Conservation (phyloP, 495 filamentous ascomycete species). For the Daldinia concentrica region DNA sequence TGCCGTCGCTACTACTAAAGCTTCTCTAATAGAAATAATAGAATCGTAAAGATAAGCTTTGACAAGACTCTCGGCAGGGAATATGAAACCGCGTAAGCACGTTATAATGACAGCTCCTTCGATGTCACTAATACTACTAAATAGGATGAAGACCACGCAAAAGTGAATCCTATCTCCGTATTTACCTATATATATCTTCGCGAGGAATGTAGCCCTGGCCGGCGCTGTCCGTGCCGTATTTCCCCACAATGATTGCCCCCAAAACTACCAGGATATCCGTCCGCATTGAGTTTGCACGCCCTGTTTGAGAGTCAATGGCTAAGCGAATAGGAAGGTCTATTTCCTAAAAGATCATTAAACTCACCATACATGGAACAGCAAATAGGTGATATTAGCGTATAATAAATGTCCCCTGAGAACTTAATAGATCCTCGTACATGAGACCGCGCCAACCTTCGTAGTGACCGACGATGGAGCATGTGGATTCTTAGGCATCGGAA, state of each 20-base stretch:
- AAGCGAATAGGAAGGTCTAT: neutral
- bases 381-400: slow-evolving; percentile 5
- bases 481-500: neutral
- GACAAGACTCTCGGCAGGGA: neutral
- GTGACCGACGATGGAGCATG: slow-evolving; percentile 12
- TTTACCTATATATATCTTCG: neutral
- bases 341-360: neutral
- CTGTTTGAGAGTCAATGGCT: neutral
- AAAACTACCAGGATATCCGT: neutral
- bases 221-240: neutral
- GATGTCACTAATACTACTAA: neutral
- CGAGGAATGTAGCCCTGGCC: neutral
- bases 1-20: neutral
- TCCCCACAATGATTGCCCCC: neutral
- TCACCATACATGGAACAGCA: neutral
- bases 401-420: neutral
- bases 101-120: neutral
- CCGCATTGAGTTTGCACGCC: neutral
- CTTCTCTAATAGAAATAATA: neutral
- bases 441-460: slow-evolving; percentile 3
- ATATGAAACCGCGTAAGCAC: neutral
- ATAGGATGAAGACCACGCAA: neutral
- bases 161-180: neutral
- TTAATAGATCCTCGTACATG: slow-evolving; percentile 3
- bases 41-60: neutral